phyloP scores from a whole-genome alignment of 441 rosid species.

The Pelargonium cotyledonis region DNA sequence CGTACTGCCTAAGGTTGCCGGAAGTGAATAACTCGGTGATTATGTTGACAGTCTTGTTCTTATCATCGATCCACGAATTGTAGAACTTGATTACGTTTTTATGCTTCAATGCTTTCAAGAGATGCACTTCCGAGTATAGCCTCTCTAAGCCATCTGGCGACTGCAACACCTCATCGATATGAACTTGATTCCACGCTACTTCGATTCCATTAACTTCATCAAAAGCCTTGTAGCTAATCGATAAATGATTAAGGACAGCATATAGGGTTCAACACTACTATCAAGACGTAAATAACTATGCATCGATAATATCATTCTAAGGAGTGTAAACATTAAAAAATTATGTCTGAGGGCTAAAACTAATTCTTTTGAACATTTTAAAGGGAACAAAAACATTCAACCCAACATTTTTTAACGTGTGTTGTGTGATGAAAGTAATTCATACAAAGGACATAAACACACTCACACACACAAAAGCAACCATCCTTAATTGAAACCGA shows the following conservation, averaged over 20 bases:
- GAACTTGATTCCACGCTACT: conserved; percentile 97
- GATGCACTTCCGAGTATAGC: conserved; percentile 86
- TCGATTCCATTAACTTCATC: conserved; percentile 93
- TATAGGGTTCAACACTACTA: neutral
- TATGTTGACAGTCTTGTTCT: conserved; percentile 77
- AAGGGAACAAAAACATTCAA: too few relatives aligned
- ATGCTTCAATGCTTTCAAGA: conserved; percentile 82
- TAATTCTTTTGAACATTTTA: too few relatives aligned
- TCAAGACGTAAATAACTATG: too few relatives aligned
- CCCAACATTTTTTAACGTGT: too few relatives aligned
- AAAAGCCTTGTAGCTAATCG: conserved; percentile 69
- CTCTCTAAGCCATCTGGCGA: conserved; percentile 90
- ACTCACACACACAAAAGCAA: conserved; percentile 7
- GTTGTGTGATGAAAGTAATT: too few relatives aligned
- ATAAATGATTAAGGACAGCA: neutral
- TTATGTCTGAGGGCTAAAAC: neutral
- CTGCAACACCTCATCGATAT: conserved; percentile 75
- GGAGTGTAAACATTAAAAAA: too few relatives aligned
- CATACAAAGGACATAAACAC: conserved; percentile 16
- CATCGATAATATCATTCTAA: too few relatives aligned
- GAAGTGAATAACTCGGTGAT: conserved; percentile 96
- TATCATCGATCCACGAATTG: conserved; percentile 82
- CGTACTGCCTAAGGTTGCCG: conserved; percentile 94
- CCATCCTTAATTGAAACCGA: neutral
- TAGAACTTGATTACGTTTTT: conserved; percentile 87